Conservation (phyloP, 257 asterid genomes). For the Solanum pimpinellifolium region DNA sequence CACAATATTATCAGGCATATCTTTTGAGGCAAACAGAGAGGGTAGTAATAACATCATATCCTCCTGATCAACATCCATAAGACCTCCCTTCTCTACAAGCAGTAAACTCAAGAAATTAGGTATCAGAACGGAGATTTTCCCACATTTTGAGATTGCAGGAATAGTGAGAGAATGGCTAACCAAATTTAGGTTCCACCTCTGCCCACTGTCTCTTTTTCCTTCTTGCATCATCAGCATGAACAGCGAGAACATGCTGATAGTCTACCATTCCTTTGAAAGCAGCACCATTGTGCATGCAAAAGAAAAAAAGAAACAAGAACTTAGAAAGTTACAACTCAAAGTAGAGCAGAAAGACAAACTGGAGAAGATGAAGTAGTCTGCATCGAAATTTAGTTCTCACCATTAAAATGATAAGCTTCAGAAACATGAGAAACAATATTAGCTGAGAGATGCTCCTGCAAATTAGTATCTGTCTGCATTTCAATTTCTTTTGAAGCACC, state of each 20-base stretch:
- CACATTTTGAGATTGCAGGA: slow-evolving; percentile 2
- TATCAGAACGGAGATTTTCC: not conserved
- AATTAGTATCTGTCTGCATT: slow-evolving; percentile 17
- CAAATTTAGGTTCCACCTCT: slow-evolving; percentile 57
- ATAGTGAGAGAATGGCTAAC: slow-evolving; percentile 26
- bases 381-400: slow-evolving; percentile 16
- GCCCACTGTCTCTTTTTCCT: slow-evolving; percentile 66
- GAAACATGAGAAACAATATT: slow-evolving; percentile 2
- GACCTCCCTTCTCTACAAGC: slow-evolving; percentile 42
- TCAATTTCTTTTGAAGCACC: slow-evolving; percentile 20
- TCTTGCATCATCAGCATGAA: slow-evolving; percentile 59
- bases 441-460: not conserved
- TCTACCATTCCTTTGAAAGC: slow-evolving; percentile 74
- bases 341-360: not conserved
- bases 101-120: slow-evolving; percentile 7
- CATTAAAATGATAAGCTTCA: slow-evolving; percentile 65
- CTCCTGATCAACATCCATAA: slow-evolving; percentile 62
- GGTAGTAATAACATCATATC: slow-evolving; percentile 78
- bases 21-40: slow-evolving; percentile 69
- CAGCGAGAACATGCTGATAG: slow-evolving; percentile 88
- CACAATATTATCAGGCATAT: slow-evolving; percentile 60
- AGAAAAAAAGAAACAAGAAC: slow-evolving; percentile 3
- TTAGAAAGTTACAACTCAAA: not conserved
- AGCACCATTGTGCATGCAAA: slow-evolving; percentile 5
- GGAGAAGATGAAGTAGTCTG: not conserved